These are phyloP conservation scores for Nasturtium officinale DNA, from an alignment of 345 rosid genomes.

Conservation along the genomic window DNA sequence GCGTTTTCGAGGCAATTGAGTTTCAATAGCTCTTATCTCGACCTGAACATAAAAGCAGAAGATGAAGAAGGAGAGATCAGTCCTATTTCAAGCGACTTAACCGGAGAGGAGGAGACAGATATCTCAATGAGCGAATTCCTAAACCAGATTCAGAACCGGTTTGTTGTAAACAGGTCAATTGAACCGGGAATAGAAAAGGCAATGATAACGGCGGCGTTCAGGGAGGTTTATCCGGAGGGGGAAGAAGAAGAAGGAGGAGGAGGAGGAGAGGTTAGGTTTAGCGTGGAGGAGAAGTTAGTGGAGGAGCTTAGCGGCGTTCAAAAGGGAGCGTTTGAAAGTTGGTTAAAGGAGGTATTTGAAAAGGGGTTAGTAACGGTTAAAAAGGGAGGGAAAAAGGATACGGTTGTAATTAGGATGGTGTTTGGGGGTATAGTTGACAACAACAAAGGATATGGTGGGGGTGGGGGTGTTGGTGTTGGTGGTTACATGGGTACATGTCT, in stretches of 20 bases:
- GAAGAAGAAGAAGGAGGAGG: too few species aligned
- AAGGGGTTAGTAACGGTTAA: conserved; percentile 49
- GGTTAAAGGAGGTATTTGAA: conserved; percentile 74
- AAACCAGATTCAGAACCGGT: conserved; percentile 59
- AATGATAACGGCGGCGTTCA: conserved; percentile 49
- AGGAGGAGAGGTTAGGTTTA: conserved; percentile 53
- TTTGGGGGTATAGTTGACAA: conserved; percentile 51
- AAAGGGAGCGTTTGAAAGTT: conserved; percentile 62
- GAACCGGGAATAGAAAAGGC: conserved; percentile 46
- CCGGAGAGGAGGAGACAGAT: conserved; percentile 55
- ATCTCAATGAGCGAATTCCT: conserved; percentile 46
- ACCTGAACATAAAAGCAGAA: conserved; percentile 68
- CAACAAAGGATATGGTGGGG: conserved; percentile 44
- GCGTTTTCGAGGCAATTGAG: conserved; percentile 57
- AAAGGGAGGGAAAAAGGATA: conserved; percentile 45
- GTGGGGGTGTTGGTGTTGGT: conserved; percentile 39
- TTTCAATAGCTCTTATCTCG: conserved; percentile 57
- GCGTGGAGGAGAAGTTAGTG: conserved; percentile 64
- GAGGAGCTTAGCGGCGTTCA: conserved; percentile 49
- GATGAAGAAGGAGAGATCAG: conserved; percentile 59
- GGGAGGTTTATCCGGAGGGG: conserved; percentile 48
- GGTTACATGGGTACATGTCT: conserved; percentile 50
- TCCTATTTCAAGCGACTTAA: conserved; percentile 72
- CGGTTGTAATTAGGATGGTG: conserved; percentile 48
- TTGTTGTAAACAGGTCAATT: conserved; percentile 45